Percentiles rank a stretch among this genome's conserved stretches.
Evolutionary conservation across 495 filamentous ascomycete genomes (phyloP).

Genomic region (Penicillium mononematosum): DNA sequence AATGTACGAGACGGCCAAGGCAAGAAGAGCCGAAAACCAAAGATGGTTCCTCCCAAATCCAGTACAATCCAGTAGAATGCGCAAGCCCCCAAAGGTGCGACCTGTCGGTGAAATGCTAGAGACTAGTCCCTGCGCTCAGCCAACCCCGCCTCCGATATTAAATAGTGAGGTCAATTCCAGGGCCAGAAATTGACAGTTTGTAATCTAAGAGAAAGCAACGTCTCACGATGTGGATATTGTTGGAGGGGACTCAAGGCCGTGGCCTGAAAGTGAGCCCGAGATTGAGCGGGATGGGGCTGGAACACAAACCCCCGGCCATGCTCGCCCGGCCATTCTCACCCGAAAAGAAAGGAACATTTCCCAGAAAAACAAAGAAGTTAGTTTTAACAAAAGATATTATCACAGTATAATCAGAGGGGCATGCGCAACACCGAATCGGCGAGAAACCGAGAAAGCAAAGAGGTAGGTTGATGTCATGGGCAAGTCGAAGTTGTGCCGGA

Average conservation of each 20-base stretch:
- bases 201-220: conserved; percentile 6
- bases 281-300: conserved; percentile 15
- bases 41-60: neutral
- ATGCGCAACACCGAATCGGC: neutral
- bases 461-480: conserved; percentile 13
- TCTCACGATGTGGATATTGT: conserved; percentile 2
- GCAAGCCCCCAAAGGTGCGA: neutral
- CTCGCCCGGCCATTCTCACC: conserved; percentile 2
- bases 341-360: neutral
- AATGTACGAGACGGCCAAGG: conserved; percentile 10
- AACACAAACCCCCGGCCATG: conserved; percentile 1
- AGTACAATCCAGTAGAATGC: neutral
- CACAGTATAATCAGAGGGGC: neutral
- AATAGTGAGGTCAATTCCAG: conserved; percentile 1
- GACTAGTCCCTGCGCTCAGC: conserved; percentile 6
- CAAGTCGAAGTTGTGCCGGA: conserved; percentile 9
- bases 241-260: conserved; percentile 3
- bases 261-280: conserved; percentile 8
- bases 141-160: conserved; percentile 2
- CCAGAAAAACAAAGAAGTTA: neutral
- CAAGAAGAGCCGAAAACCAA: neutral
- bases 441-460: neutral
- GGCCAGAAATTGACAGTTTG: neutral
- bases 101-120: conserved; percentile 4
- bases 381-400: neutral